Percentiles rank a stretch among this genome's conserved stretches.
phyloP scores from a whole-genome alignment of 371 early-diverging fungal species.

The Antonospora locustae region DNA sequence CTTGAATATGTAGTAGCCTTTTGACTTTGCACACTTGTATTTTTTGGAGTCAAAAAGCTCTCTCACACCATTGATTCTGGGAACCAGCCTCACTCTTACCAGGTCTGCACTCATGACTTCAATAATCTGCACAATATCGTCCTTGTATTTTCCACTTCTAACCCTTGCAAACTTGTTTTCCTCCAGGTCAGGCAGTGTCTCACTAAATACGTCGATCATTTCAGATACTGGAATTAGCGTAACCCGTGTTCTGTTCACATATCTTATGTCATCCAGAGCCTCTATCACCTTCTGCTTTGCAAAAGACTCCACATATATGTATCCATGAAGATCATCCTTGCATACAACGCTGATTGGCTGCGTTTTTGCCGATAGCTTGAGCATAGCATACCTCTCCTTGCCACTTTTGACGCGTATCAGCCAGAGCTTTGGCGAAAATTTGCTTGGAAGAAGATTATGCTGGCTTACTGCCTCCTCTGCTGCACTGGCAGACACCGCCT shows the following conservation, averaged over 20 bases:
- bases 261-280: slow-evolving; percentile 29
- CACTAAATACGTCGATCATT: slow-evolving; percentile 52
- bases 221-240: slow-evolving; percentile 49
- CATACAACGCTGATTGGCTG: slow-evolving; percentile 13
- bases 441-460: slow-evolving; percentile 41
- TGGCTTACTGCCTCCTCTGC: slow-evolving; percentile 22
- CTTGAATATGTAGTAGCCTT: slow-evolving; percentile 44
- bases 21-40: slow-evolving; percentile 25
- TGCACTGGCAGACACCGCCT: slow-evolving; percentile 10
- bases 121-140: slow-evolving; percentile 49
- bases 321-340: slow-evolving; percentile 52
- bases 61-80: slow-evolving; percentile 37
- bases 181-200: slow-evolving; percentile 3
- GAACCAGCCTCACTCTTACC: slow-evolving; percentile 43
- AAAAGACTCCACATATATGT: slow-evolving; percentile 54
- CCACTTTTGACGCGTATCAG: slow-evolving; percentile 43
- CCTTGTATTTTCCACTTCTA: slow-evolving; percentile 50
- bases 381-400: slow-evolving; percentile 43
- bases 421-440: slow-evolving; percentile 49
- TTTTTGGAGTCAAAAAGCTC: slow-evolving; percentile 48
- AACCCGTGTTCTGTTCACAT: slow-evolving; percentile 34
- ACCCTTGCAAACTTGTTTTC: slow-evolving; percentile 46
- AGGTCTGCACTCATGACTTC: slow-evolving; percentile 17
- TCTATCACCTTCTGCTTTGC: slow-evolving; percentile 51
- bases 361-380: slow-evolving; percentile 27